A percentile compares a stretch with the other conserved stretches of the same genome.
Conservation (phyloP, 345 rosid species). For the Syzygium jambos region DNA sequence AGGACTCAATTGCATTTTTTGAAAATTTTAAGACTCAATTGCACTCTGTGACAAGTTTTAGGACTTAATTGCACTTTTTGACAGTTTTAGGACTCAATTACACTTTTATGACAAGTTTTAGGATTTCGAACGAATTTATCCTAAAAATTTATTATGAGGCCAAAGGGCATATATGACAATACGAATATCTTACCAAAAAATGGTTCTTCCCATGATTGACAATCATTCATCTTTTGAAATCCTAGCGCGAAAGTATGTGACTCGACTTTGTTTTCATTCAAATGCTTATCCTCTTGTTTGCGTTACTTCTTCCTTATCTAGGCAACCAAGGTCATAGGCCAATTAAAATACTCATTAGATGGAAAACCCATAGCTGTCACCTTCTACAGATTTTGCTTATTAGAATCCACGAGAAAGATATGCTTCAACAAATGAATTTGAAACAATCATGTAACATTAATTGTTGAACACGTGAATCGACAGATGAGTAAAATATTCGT, state of each 20-base stretch:
- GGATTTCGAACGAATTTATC: no score
- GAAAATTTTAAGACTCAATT: no score
- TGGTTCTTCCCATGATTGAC: not conserved
- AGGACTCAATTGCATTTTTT: no score
- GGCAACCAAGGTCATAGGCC: not conserved
- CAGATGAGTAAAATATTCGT: not conserved
- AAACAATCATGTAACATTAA: not conserved
- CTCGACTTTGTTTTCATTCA: not conserved
- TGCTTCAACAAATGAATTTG: not conserved
- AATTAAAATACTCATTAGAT: not conserved
- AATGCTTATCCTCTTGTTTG: not conserved
- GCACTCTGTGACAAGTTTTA: no score
- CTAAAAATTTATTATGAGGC: not conserved
- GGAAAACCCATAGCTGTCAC: not conserved
- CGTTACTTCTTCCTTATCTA: not conserved
- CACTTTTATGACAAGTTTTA: no score
- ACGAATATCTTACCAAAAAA: not conserved
- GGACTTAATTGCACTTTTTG: no score
- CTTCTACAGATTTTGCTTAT: not conserved
- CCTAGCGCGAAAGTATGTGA: not conserved
- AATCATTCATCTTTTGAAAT: not conserved
- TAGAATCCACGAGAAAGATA: not conserved
- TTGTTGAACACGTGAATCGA: not conserved
- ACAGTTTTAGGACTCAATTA: no score
- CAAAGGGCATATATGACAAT: not conserved